These are phyloP conservation scores for Mimosa bimucronata DNA, from an alignment of 306 rosid species.

Conservation along the genomic window DNA sequence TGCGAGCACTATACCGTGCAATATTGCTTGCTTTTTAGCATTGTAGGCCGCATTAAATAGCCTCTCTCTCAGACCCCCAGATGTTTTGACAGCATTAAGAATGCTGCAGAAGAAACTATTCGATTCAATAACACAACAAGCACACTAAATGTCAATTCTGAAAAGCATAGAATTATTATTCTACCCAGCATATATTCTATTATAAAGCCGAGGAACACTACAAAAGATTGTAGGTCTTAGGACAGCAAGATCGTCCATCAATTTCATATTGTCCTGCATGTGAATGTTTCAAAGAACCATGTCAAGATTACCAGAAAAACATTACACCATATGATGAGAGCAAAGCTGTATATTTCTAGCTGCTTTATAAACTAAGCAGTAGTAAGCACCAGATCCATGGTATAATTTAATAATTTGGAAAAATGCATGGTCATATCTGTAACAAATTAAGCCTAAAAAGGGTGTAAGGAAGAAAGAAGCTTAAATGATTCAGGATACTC, in stretches of 20 bases:
- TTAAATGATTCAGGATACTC: constrained; percentile 43
- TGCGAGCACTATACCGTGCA: constrained; percentile 62
- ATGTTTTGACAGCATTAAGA: constrained; percentile 80
- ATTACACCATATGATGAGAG: constrained; percentile 25
- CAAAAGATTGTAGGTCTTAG: constrained; percentile 91
- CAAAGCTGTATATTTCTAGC: constrained; percentile 21
- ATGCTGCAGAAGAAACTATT: constrained; percentile 54
- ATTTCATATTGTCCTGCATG: constrained; percentile 90
- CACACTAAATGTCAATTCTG: constrained; percentile 30
- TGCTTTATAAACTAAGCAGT: constrained; percentile 7
- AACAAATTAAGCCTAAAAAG: background rate
- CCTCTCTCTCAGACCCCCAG: constrained; percentile 87
- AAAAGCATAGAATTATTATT: constrained; percentile 18
- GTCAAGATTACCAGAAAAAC: constrained; percentile 35
- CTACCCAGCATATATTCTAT: constrained; percentile 97
- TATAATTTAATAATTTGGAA: constrained; percentile 15
- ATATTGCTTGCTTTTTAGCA: constrained; percentile 87
- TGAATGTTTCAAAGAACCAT: constrained; percentile 33
- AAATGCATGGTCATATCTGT: constrained; percentile 17
- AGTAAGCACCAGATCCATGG: constrained; percentile 25
- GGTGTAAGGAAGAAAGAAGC: constrained; percentile 32
- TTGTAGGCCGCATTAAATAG: constrained; percentile 91
- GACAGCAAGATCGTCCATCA: constrained; percentile 88
- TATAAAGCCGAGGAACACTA: constrained; percentile 97
- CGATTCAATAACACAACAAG: constrained; percentile 39